Base-by-base conservation (phyloP, 1,284 basidiomycete species). In the Lentinula novae-zelandiae region DNA sequence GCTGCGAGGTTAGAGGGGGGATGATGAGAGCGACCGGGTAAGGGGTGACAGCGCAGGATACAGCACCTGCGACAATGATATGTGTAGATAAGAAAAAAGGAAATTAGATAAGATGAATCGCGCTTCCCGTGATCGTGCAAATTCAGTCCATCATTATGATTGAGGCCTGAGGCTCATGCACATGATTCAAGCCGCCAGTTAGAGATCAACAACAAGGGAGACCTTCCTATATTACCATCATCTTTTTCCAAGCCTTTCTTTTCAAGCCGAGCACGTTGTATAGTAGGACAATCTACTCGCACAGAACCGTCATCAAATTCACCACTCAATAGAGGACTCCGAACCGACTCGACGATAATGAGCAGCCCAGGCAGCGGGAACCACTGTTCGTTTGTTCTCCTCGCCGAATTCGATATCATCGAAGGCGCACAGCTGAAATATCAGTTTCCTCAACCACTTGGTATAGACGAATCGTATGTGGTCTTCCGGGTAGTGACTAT, bases 351-450 rank as follows among this genome's bases (percentile, higher is more conserved):
- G 15, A 34, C 13, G 27, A 68, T 63, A 53, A 76, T 80, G 78
- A 71, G 74, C 51, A 76, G 73, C 69, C 71, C 75, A 71, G 76
- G 75, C 44, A 77, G 91, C 64, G 76, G 76, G 49, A 78, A 92
- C 64, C 92, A 94, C 71, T 95, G 94, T 65, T 92, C 94, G 20
- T 96, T 95, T 74, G 91, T 96, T 60, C 81, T 98, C 44, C 82
- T 97, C 53, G 95, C 96, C 10, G 96, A 97, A 73, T 98, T 98
- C 76, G 93, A 98, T 76, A 97, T 98, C 66, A 89, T 95, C 72
- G 84, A 89, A 58, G 95, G 95, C 34, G 92, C 95, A 2, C 90
- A 93, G 64, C 79, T 98, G 65, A 91, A 93, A 39, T 95, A 96
- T 72, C 94, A 97, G 74, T 96, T 95, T 70, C 95, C 95, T 6